Base-by-base conservation (phyloP, 2,329 filamentous ascomycete genomes). In the Hortaea werneckii region DNA sequence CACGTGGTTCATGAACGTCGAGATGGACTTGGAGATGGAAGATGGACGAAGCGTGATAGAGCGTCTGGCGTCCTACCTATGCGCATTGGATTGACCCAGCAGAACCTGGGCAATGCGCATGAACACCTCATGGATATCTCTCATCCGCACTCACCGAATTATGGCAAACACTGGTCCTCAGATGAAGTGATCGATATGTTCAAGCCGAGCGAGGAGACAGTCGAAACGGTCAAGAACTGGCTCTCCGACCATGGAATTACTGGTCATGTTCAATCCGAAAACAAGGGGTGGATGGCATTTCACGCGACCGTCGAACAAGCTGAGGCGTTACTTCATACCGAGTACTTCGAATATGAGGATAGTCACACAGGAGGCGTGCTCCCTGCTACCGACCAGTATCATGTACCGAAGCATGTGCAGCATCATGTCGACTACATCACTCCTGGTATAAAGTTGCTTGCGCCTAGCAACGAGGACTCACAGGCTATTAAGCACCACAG, bases 331-430 rank as follows among this genome's bases (percentile, higher is more conserved):
- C 56, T 71, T 12, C 59, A 62, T 51, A 61, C 67, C 44, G 78
- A 81, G 52, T 79, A 75, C 41, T 76, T 78, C 46, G 70, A 79
- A 29, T 75, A 77, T 48, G 78, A 82, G 58, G 75, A 80, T 59
- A 72, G 72, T 27, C 11, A 44, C 2, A 55, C 50, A 28, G 54
- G 56, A 28, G 53, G 55, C 35, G 43, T 80, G 37, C 42, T 41
- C 45, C 48, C 38, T 40, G 49, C 29, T 42, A 48, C 30, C 42
- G 54, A 58, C 42, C 29, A 50, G 52, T 76, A 77, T 54, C 72
- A 75, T 48, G 60, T 78, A 6, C 76, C 75, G 1, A 62, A 65
- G 35, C 56, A 68, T 35, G 52, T 78, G 6, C 66, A 65, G 37
- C 52, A 65, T 8, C 72, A 78, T 47, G 65, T 79, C 43, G 76